Evolutionary conservation across 495 filamentous ascomycete genomes (phyloP), one percentile per base, ranked within the genome.

Genomic region (Amniculicola lignicola): DNA sequence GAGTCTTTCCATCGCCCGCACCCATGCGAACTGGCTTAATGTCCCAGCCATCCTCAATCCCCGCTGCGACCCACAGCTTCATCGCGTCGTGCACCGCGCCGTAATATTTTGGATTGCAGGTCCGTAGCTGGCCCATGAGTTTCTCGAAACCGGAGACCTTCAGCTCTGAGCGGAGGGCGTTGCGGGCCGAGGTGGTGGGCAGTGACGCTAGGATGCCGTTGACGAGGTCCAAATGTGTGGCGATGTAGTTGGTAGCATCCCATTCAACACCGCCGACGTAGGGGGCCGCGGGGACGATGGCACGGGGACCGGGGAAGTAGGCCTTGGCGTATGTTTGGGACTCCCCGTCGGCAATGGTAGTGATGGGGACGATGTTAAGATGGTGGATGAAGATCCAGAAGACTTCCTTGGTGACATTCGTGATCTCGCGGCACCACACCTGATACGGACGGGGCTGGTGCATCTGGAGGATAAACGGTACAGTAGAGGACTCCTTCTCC

Each of bases 381-480:
- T 91, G 84, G 67, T 98, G 93, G 49, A 96, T 77, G 73, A 97
- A 98, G 65, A 98, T 98, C 93, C 93, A 98, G 69, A 98, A 98
- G 23, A 97, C 93, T 69, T 98, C 93, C 70, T 97, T 97, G 28
- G 89, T 95, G 38, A 97, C 90, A 60, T 86, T 89, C 44, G 82
- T 82, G 15, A 92, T 82, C 68, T 98, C 93, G 69, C 89, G 92
- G 73, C 84, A 87, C 93, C 93, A 98, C 11, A 94, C 82, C 10
- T 86, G 84, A 66, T 96, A 98, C 0, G 93, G 93, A 0, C 93
- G 81, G 24, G 88, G 81, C 28, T 86, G 84, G 60, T 88, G 86
- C 75, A 97, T 97, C 31, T 89, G 84, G 19, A 88, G 76, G 27
- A 98, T 91, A 72, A 98, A 97, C 4, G 81, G 80, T 14, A 95